Conservation (phyloP, 768 basidiomycete species). For the Lactifluus echinatus region DNA sequence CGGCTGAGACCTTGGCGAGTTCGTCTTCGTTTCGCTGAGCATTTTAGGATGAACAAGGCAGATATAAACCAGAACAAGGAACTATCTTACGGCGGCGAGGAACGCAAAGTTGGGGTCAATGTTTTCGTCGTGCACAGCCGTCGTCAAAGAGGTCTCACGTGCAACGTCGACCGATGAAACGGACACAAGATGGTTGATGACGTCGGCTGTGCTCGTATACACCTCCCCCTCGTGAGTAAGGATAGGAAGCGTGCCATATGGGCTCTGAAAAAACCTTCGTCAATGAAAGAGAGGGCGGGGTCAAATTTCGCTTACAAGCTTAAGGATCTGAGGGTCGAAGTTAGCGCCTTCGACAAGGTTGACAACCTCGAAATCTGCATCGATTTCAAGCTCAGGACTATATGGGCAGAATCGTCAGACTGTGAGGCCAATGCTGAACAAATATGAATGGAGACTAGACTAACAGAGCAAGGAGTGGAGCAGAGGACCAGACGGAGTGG, state of each 20-base stretch:
- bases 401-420: background rate
- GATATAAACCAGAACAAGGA: background rate
- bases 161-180: conserved; percentile 32
- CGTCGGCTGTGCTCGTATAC: conserved; percentile 35
- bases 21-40: conserved; percentile 40
- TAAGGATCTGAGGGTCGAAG: background rate
- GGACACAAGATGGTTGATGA: conserved; percentile 34
- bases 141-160: conserved; percentile 31
- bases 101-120: conserved; percentile 47
- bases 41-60: background rate
- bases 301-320: background rate
- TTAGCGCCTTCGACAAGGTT: background rate
- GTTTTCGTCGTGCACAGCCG: conserved; percentile 36
- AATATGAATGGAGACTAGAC: background rate
- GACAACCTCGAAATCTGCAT: background rate
- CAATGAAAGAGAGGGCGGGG: background rate
- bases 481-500: background rate
- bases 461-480: background rate
- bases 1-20: conserved; percentile 29
- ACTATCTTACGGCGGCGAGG: conserved; percentile 31
- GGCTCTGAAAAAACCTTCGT: conserved; percentile 11
- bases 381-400: conserved; percentile 8
- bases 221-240: background rate
- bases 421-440: background rate
- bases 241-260: conserved; percentile 11